Conservation (phyloP, 306 rosid genomes). For the Sophora flavescens region DNA sequence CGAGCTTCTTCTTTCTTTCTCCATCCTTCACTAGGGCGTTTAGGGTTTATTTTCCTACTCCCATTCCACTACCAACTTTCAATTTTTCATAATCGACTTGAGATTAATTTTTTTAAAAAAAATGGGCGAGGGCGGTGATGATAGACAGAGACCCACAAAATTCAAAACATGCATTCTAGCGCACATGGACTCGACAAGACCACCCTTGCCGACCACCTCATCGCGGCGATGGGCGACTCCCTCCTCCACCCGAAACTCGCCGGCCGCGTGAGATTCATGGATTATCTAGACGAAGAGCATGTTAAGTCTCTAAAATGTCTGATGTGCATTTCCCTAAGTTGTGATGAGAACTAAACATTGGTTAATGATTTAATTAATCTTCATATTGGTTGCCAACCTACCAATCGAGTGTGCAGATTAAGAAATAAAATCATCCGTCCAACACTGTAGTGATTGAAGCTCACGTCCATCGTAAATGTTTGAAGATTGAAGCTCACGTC, state of each 20-base stretch:
- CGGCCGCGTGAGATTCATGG: constrained; percentile 88
- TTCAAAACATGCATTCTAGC: constrained; percentile 87
- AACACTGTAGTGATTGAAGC: too few relatives aligned
- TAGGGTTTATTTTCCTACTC: neutral
- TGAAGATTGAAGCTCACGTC: too few relatives aligned
- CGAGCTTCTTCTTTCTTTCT: too few relatives aligned
- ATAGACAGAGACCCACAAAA: constrained; percentile 48
- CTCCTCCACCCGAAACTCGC: constrained; percentile 83
- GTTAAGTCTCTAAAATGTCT: too few relatives aligned
- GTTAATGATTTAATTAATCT: too few relatives aligned
- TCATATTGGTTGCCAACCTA: too few relatives aligned
- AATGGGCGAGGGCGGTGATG: constrained; percentile 51
- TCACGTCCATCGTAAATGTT: too few relatives aligned
- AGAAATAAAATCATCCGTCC: too few relatives aligned
- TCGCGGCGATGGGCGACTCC: constrained; percentile 71
- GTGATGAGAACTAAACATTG: too few relatives aligned
- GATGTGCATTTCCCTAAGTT: too few relatives aligned
- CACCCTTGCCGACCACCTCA: constrained; percentile 89
- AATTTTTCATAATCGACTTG: too few relatives aligned
- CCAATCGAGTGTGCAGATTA: too few relatives aligned
- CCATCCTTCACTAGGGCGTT: neutral
- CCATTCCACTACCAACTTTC: neutral
- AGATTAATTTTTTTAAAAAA: neutral
- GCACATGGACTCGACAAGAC: constrained; percentile 95
- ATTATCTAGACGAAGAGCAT: constrained; percentile 87